Conservation (phyloP, 2,329 filamentous ascomycete species). For the Monilinia laxa region DNA sequence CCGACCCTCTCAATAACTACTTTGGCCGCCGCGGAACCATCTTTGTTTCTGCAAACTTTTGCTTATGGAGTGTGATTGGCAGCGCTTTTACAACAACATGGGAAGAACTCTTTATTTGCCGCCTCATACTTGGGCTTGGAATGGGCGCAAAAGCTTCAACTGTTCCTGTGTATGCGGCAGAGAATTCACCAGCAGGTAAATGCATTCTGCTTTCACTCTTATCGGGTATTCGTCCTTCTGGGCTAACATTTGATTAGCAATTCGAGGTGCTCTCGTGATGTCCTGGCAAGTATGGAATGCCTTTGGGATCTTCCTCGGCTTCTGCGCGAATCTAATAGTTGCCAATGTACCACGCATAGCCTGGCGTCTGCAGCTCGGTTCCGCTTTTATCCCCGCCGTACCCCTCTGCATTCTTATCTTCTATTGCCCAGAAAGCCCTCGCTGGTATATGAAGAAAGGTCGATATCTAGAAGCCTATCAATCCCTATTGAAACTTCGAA, state of each 20-base stretch:
- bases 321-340: constrained; percentile 63
- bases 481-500: constrained; percentile 57
- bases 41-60: constrained; percentile 62
- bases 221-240: no score
- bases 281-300: constrained; percentile 53
- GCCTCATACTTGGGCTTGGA: constrained; percentile 59
- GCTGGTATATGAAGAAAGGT: constrained; percentile 65
- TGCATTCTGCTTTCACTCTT: background rate
- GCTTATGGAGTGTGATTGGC: constrained; percentile 59
- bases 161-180: constrained; percentile 54
- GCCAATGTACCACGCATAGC: constrained; percentile 56
- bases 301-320: constrained; percentile 67
- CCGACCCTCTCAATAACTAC: constrained; percentile 59
- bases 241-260: background rate
- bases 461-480: constrained; percentile 54
- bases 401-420: constrained; percentile 57
- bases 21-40: constrained; percentile 64
- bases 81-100: constrained; percentile 59
- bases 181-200: constrained; percentile 52
- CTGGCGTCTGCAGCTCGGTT: constrained; percentile 64
- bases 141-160: constrained; percentile 58
- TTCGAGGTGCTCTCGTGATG: constrained; percentile 58
- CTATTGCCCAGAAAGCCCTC: constrained; percentile 63
- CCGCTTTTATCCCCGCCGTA: constrained; percentile 64
- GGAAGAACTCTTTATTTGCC: constrained; percentile 54